These are phyloP conservation scores for Sonneratia alba DNA, from an alignment of 345 rosid species.

Conservation along the genomic window DNA sequence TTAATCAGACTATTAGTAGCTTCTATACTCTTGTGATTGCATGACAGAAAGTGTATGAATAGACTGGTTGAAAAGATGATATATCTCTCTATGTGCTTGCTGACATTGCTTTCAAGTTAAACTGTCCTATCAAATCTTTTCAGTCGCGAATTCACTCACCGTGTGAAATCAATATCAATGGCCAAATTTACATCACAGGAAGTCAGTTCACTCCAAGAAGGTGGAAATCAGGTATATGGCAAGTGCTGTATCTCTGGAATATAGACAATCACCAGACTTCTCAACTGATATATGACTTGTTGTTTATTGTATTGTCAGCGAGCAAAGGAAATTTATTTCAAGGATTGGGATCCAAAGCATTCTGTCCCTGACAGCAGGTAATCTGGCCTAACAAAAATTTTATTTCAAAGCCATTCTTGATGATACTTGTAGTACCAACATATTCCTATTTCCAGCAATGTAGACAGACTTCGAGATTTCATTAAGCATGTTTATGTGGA, in stretches of 20 bases:
- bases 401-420: neutral
- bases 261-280: neutral
- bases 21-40: neutral
- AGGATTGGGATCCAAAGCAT: slow-evolving; percentile 79
- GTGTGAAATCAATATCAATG: slow-evolving; percentile 93
- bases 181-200: slow-evolving; percentile 89
- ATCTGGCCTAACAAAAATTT: neutral
- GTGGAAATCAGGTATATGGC: slow-evolving; percentile 77
- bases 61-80: neutral
- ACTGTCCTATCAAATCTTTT: neutral
- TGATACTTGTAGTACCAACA: slow-evolving; percentile 18
- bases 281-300: neutral
- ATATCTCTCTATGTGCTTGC: neutral
- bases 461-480: slow-evolving; percentile 71
- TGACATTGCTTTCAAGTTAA: neutral
- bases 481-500: slow-evolving; percentile 89
- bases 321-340: slow-evolving; percentile 74
- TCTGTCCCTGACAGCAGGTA: slow-evolving; percentile 80
- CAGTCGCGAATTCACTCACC: slow-evolving; percentile 94
- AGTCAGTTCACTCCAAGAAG: slow-evolving; percentile 75
- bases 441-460: slow-evolving; percentile 45
- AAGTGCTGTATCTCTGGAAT: neutral
- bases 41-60: neutral
- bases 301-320: slow-evolving; percentile 30
- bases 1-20: neutral